Base-by-base conservation (phyloP, 2,329 filamentous ascomycete genomes). In the Dactylellina cionopaga region DNA sequence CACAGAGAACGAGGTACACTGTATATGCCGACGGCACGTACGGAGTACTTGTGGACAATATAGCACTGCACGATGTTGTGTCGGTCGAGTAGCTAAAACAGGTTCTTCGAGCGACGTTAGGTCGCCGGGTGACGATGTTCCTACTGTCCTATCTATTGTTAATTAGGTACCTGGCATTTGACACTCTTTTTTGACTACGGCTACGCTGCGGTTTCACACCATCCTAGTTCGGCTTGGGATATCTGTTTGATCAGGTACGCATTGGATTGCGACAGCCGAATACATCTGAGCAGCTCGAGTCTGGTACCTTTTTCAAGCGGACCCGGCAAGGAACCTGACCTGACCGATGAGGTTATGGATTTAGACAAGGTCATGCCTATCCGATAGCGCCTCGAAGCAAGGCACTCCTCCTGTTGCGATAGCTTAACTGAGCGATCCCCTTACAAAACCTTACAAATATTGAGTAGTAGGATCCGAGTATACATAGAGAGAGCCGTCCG, bases 371-470 rank as follows among this genome's bases (percentile, higher is more conserved):
- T 49, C 62, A 55, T 64, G 56, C 62, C 62, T 55, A 66, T 51
- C 62, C 62, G 62, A 66, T 56, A 66, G 62, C 39, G 62, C 62
- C 62, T 66, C 51, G 62, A 66, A 66, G 51, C 62, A 66, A 66
- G 62, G 62, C 62, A 58, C 62, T 58, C 62, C 62, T 49, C 31
- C 51, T 55, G 31, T 31, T 58, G 29, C 44, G 51, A 49, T 58
- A 66, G 31, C 62, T 66, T 27, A 66, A 66, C 62, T 58, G 29
- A 58, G 62, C 60, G 49, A 55, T 65, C 58, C 56, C 41, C 6
- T 44, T 17, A 29, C n/a, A n/a, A n/a, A n/a, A n/a, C 51, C 24
- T 66, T 56, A 49, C 62, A 49, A 66, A 66, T 58, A 66, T 65
- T 15, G 31, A 66, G 62, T 51, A 66, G 62, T 66, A 66, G 62